phyloP scores from a whole-genome alignment of 345 rosid genomes.

The Durio zibethinus region DNA sequence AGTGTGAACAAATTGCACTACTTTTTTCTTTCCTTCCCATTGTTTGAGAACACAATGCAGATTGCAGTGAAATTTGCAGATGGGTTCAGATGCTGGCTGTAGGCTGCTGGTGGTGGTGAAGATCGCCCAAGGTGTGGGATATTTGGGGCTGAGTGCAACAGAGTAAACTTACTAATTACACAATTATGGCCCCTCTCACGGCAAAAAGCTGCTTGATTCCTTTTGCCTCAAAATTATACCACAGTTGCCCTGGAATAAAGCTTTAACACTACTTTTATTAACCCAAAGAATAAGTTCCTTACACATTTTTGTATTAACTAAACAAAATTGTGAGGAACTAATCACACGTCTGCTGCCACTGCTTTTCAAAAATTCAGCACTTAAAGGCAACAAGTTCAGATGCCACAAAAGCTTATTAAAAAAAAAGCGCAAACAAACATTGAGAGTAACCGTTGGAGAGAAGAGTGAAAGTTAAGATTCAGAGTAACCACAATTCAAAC shows the following conservation, averaged over 20 bases:
- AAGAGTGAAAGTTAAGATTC: background rate
- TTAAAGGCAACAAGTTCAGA: background rate
- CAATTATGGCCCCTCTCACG: conserved; percentile 15
- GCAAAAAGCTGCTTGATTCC: conserved; percentile 43
- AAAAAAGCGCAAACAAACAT: background rate
- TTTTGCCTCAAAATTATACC: conserved; percentile 39
- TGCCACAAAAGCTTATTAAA: background rate
- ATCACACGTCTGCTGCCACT: background rate
- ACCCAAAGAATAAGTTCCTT: background rate
- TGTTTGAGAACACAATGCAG: background rate
- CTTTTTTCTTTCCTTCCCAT: background rate
- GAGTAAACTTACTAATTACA: conserved; percentile 19
- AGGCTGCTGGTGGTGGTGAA: background rate
- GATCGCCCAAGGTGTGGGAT: conserved; percentile 6
- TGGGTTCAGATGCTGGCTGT: background rate
- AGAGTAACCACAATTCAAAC: no score
- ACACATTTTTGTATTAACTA: background rate
- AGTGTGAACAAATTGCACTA: background rate
- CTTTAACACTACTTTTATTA: conserved; percentile 11
- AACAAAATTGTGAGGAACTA: background rate
- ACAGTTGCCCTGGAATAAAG: conserved; percentile 24
- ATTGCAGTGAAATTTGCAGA: background rate
- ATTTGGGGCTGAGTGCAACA: conserved; percentile 20
- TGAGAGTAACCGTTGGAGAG: background rate
- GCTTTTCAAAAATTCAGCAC: background rate